Evolutionary conservation across 768 basidiomycete species (phyloP), one percentile per base, ranked within the genome.

Genomic region (Suillus clintonianus): DNA sequence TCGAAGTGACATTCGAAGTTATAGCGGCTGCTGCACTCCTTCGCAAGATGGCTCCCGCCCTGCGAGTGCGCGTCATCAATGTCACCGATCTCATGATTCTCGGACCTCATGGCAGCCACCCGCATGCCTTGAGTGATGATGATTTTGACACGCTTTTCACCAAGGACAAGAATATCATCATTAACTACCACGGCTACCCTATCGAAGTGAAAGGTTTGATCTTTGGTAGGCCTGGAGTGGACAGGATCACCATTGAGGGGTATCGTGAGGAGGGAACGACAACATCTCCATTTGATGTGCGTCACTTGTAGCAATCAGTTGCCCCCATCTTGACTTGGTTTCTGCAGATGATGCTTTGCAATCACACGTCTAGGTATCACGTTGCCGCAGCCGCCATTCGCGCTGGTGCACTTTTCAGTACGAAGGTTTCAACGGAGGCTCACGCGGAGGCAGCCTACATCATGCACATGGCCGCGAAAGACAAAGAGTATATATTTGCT

Each of bases 51-150:
- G 80, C 81, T n/a, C 88, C 91, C 2, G 82, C 83, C 10, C 83
- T 97, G 32, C 89, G 95, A 42, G 88, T 94, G 8, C 87, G 92
- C 22, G 91, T 96, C 62, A 87, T 96, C 62, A 96, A 97, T 67
- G 89, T 97, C 64, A 92, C 92, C 2, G 94, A 97, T 70, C 81
- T 96, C 51, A 90, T 97, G 86, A 89, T 95, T 63, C 83, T 97
- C 48, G 84, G 85, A 34, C 80, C 83, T 5, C 73, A 71, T n/a
- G 91, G 89, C 60, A 76, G 82, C 13, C 93, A 95, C 71, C 93
- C 94, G 9, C 93, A 94, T 68, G 82, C 91, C 1, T 79, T 95
- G 63, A 80, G 74, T 67, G 77, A 83, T 32, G 83, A 80, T 1
- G 85, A 83, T 56, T 95, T 92, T 72, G 79, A 85, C 50, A 78